Base-by-base conservation (phyloP, 2,329 filamentous ascomycete genomes). In the Exophiala viscosa region DNA sequence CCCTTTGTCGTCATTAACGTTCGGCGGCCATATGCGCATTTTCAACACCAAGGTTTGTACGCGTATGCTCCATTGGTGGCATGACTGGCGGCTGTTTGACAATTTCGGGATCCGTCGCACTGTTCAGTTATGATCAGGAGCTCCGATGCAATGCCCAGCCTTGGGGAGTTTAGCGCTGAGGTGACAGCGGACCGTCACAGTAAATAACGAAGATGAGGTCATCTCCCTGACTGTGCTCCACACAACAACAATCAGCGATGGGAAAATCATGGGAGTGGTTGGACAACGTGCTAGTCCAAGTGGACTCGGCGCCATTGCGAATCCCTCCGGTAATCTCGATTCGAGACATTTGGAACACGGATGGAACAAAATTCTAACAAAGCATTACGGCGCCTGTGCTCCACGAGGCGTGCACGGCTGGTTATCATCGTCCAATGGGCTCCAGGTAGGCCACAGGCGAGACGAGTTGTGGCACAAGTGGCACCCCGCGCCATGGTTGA, bases 281-380 rank as follows among this genome's bases (percentile, higher is more conserved):
- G 23, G 23, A 28, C 15, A 20, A 18, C 9, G 10, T 20, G 38
- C 15, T 13, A 36, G 14, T 15, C 34, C 11, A 36, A 36, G 40
- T 42, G 40, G 39, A 41, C 17, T 41, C 39, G n/a, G 15, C 14
- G 23, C 23, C 39, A 18, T 17, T 41, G 17, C 17, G 34, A 31
- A 54, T 33, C 48, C 41, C 40, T 42, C 48, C 52, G 48, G 52
- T 43, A 58, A 58, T 58, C 52, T 58, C 52, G 55, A 57, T 52
- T 57, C 48, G 50, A 54, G 50, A 48, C 45, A 53, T 39, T 40
- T 55, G 52, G 55, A 58, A 58, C 55, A 35, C 43, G 48, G 51
- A 49, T 58, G 55, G 55, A 55, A 58, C 55, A 50, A 28, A 28
- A 54, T 50, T 55, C 50, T 45, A 20, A 28, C 47, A 47, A 41